Percentiles rank a stretch among this genome's conserved stretches.
These are phyloP conservation scores for Rhizoclosmatium sp. DNA, from an alignment of 192 early-diverging fungal genomes.

Conservation along the genomic window DNA sequence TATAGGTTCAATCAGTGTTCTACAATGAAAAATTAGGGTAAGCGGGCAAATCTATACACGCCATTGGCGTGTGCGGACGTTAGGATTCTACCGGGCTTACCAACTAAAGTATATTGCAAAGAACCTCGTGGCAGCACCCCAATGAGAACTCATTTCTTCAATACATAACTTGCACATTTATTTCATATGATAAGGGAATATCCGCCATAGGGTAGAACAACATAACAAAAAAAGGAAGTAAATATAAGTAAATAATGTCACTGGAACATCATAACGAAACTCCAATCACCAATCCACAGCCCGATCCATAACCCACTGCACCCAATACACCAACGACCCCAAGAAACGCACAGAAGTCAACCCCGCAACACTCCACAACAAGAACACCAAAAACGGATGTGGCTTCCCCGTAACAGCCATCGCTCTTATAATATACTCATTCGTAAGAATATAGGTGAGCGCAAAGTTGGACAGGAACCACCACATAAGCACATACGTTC, in stretches of 20 bases:
- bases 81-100: too few relatives aligned
- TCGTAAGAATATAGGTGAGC: conserved; percentile 54
- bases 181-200: too few relatives aligned
- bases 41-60: too few relatives aligned
- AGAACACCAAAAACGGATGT: conserved; percentile 53
- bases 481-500: conserved; percentile 55
- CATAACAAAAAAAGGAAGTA: too few relatives aligned
- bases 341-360: conserved; percentile 48
- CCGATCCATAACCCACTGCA: conserved; percentile 39
- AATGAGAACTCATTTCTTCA: too few relatives aligned
- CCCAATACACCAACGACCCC: conserved; percentile 33
- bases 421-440: conserved; percentile 31
- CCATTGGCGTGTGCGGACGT: too few relatives aligned
- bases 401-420: conserved; percentile 18
- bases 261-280: not conserved
- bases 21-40: too few relatives aligned
- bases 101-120: too few relatives aligned
- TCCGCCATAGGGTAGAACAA: too few relatives aligned
- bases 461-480: conserved; percentile 57
- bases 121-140: too few relatives aligned
- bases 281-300: conserved; percentile 35
- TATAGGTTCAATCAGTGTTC: too few relatives aligned
- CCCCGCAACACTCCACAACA: conserved; percentile 56
- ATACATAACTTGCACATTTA: too few relatives aligned
- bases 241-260: not conserved